Conservation (phyloP, 164 flowering plant species). For the Vitis labrusca region DNA sequence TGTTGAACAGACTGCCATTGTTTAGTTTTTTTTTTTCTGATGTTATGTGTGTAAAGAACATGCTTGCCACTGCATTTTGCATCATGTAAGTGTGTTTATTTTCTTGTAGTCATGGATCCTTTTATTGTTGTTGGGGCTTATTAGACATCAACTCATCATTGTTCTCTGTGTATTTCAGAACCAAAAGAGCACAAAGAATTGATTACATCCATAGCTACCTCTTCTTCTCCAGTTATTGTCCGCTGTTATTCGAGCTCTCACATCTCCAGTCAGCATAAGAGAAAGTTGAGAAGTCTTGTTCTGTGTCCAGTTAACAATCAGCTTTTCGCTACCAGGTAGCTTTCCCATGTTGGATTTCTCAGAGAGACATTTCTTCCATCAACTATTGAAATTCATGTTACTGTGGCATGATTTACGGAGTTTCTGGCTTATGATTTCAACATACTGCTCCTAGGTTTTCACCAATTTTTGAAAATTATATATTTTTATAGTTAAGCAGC, state of each 20-base stretch:
- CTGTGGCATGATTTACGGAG: background rate
- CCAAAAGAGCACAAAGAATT: conserved; percentile 71
- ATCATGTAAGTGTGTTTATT: background rate
- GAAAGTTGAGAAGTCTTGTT: conserved; percentile 82
- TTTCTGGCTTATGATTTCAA: background rate
- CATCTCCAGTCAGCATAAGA: conserved; percentile 80
- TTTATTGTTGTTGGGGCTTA: background rate
- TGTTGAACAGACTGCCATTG: background rate
- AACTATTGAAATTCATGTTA: background rate
- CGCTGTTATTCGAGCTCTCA: conserved; percentile 47
- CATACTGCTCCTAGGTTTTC: background rate
- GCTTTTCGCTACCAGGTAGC: conserved; percentile 89
- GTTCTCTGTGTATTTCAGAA: conserved; percentile 44
- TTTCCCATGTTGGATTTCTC: background rate
- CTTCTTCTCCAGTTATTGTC: conserved; percentile 45
- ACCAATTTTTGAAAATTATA: no score
- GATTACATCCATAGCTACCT: conserved; percentile 51
- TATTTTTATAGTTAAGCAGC: no score
- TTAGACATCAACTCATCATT: background rate
- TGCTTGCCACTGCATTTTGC: background rate
- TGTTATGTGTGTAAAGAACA: background rate
- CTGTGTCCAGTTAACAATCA: conserved; percentile 75
- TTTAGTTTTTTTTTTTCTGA: background rate
- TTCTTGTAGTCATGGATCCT: background rate
- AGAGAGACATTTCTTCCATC: background rate